Percentiles rank a stretch among this genome's conserved stretches.
These are phyloP conservation scores for Spergularia bocconei DNA, from an alignment of 148 eudicot genomes.

Conservation along the genomic window DNA sequence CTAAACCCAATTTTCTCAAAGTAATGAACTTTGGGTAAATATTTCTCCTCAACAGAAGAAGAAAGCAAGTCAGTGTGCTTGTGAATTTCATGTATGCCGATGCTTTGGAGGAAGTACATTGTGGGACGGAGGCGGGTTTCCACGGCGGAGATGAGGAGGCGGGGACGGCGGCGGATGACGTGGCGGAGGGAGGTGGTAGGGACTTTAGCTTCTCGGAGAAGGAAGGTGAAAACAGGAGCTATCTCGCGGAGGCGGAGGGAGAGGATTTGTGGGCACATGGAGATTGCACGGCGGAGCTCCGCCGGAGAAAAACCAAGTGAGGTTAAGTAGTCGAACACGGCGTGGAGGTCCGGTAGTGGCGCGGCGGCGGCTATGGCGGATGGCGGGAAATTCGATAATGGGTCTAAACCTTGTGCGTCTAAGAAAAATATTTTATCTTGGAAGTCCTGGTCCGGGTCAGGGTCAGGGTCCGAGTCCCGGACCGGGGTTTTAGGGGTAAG, in stretches of 20 bases:
- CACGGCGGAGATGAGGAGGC: conserved; percentile 55
- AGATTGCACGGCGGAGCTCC: conserved; percentile 55
- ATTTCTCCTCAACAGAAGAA: conserved; percentile 70
- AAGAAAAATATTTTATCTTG: conserved; percentile 59
- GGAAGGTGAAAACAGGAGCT: conserved; percentile 63
- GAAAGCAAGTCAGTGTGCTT: conserved; percentile 62
- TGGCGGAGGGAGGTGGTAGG: conserved; percentile 42
- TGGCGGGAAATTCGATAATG: conserved; percentile 38
- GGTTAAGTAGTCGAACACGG: conserved; percentile 39
- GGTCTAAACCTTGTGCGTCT: conserved; percentile 81
- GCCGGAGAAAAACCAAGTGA: conserved; percentile 46
- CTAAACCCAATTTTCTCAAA: conserved; percentile 58
- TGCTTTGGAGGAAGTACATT: conserved; percentile 69
- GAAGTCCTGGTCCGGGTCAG: conserved; percentile 30
- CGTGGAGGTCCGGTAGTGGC: conserved; percentile 42
- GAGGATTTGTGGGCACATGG: conserved; percentile 73
- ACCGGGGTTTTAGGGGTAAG: background rate
- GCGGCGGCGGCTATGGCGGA: conserved; percentile 45
- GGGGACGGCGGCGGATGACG: conserved; percentile 72
- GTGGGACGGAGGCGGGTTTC: conserved; percentile 68
- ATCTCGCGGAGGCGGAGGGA: conserved; percentile 30
- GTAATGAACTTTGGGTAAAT: conserved; percentile 66
- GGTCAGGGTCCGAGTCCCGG: conserved; percentile 15
- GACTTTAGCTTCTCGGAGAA: conserved; percentile 72
- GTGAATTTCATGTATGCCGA: conserved; percentile 58